Conservation (phyloP, 1,284 basidiomycete species). For the Cerioporus squamosus region DNA sequence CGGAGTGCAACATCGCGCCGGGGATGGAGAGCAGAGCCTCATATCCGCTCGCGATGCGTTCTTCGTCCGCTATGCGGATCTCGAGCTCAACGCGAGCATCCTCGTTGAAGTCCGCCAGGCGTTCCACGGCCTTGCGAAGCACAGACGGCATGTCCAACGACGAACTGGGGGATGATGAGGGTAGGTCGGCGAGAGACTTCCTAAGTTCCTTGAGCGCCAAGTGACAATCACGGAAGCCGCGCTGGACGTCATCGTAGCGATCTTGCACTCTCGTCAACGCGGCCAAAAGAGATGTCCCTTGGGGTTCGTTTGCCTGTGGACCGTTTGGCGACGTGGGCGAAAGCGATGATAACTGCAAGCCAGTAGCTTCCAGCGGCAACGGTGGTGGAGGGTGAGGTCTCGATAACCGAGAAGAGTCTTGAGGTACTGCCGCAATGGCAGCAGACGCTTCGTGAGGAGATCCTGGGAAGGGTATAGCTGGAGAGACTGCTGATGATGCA, state of each 20-base stretch:
- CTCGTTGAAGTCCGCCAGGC: constrained; percentile 81
- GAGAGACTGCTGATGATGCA: too few relatives aligned
- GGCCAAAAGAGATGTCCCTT: constrained; percentile 42
- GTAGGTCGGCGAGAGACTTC: constrained; percentile 36
- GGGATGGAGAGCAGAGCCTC: constrained; percentile 71
- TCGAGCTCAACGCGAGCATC: constrained; percentile 87
- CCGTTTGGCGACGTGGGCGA: not conserved
- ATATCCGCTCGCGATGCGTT: constrained; percentile 71
- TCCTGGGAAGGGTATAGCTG: not conserved
- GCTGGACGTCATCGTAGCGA: constrained; percentile 67
- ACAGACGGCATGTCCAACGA: constrained; percentile 38
- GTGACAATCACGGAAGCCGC: constrained; percentile 71
- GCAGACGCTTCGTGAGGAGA: not conserved
- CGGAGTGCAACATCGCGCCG: constrained; percentile 43
- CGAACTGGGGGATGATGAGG: constrained; percentile 9
- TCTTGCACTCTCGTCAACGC: constrained; percentile 48
- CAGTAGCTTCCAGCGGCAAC: constrained; percentile 17
- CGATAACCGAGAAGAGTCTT: not conserved
- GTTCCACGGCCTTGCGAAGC: constrained; percentile 60
- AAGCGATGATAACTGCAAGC: constrained; percentile 11
- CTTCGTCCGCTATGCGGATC: constrained; percentile 81
- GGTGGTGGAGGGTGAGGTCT: constrained; percentile 11
- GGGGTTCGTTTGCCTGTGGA: not conserved
- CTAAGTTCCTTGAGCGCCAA: constrained; percentile 63
- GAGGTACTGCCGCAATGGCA: not conserved